A percentile compares a stretch with the other conserved stretches of the same genome.
phyloP scores from a whole-genome alignment of 805 yeast genomes.

The Schwanniomyces pseudopolymorphus region DNA sequence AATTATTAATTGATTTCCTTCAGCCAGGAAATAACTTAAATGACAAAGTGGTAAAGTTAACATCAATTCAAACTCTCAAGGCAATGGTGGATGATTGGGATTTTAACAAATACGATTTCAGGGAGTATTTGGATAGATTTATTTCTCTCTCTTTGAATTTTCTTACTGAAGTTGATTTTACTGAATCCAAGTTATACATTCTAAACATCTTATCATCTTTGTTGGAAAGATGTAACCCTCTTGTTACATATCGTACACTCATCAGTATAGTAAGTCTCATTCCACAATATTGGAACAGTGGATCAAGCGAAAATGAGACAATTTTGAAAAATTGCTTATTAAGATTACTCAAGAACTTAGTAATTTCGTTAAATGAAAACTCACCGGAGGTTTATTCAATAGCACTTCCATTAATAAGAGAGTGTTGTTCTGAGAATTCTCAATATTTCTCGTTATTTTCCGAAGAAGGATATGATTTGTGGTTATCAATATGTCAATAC shows the following conservation, averaged over 20 bases:
- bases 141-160: constrained; percentile 50
- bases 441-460: constrained; percentile 53
- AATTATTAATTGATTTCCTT: constrained; percentile 53
- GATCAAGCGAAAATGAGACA: constrained; percentile 44
- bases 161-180: constrained; percentile 49
- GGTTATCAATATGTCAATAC: constrained; percentile 69
- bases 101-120: constrained; percentile 65
- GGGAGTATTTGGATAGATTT: constrained; percentile 59
- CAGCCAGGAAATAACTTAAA: constrained; percentile 43
- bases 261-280: constrained; percentile 52
- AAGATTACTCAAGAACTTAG: constrained; percentile 58
- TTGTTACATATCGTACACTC: constrained; percentile 52
- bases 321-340: constrained; percentile 39
- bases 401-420: constrained; percentile 62
- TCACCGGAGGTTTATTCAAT: constrained; percentile 51
- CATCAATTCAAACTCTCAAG: constrained; percentile 69
- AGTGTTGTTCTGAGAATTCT: constrained; percentile 54
- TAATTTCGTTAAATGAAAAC: constrained; percentile 54
- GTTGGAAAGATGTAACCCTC: constrained; percentile 63
- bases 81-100: constrained; percentile 83
- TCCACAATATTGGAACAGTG: constrained; percentile 76
- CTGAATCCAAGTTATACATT: constrained; percentile 77
- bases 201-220: constrained; percentile 66
- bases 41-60: constrained; percentile 79
- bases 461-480: constrained; percentile 86